Base-by-base conservation (phyloP, 257 asterid species). In the Leptodermis oblonga region DNA sequence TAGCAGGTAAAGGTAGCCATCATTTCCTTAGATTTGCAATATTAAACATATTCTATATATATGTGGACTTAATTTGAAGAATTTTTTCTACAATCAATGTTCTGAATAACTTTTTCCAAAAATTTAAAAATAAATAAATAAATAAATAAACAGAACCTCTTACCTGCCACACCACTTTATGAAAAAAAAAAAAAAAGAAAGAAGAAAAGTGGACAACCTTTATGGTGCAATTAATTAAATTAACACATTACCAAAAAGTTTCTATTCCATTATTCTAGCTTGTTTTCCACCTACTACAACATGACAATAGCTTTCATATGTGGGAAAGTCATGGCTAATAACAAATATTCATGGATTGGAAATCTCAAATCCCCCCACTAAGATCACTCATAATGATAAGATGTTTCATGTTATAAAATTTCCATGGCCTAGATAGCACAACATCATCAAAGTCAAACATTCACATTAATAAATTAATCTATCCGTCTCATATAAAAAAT, bases 131-230 rank as follows among this genome's bases (percentile, higher is more conserved):
- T 52, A 25, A 59, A 65, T 37, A 39, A 36, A 67, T 30, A 56
- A 23, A 62, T 60, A 68, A 48, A 58, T 31, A 65, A 58, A 74
- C 48, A 26, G n/a, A 52, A 52, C 67, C 69, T 67, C 68, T 62
- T 62, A 74, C 70, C 70, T 74, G 73, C 78, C 70, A 60, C 65
- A 68, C 48, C 70, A 68, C 73, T 68, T 61, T 74, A 37, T 52
- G 60, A 51, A n/a, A n/a, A n/a, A n/a, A n/a, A n/a, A n/a, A n/a
- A n/a, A n/a, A n/a, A n/a, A n/a, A n/a, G n/a, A n/a, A n/a, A n/a
- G n/a, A n/a, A 74, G 62, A 68, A 74, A 68, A 39, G 70, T 68
- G 70, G 69, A 53, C 73, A 74, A 42, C 69, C 78, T 68, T 74
- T 74, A 61, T 39, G 61, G 59, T 62, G 70, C 69, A 68, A 68